Evolutionary conservation across 2,329 filamentous ascomycete species (phyloP).

Genomic region (Capronia epimyces): DNA sequence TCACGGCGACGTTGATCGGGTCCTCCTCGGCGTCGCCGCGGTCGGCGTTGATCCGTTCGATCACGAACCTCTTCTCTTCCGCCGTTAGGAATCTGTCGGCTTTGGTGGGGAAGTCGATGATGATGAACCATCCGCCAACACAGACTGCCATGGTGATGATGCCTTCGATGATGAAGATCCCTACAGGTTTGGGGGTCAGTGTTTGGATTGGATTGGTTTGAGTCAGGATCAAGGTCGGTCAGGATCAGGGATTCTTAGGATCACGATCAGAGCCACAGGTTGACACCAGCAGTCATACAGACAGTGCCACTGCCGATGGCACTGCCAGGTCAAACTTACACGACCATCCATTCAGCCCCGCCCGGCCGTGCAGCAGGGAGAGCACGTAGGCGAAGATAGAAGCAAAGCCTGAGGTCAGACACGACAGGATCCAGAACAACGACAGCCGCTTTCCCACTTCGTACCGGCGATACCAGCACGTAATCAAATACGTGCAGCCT

Average conservation of each 20-base stretch:
- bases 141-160: constrained; percentile 25
- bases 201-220: too few species aligned
- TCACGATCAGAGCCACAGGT: too few species aligned
- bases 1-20: constrained; percentile 30
- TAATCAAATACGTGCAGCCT: constrained; percentile 36
- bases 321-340: constrained; percentile 28
- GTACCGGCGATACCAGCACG: constrained; percentile 37
- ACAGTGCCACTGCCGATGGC: neutral
- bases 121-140: constrained; percentile 31
- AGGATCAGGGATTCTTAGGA: too few species aligned
- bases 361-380: constrained; percentile 29
- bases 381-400: constrained; percentile 39
- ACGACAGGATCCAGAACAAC: constrained; percentile 28
- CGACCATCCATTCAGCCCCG: constrained; percentile 36
- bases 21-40: constrained; percentile 52
- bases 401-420: constrained; percentile 30
- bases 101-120: constrained; percentile 37
- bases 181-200: too few species aligned
- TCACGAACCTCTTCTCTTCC: constrained; percentile 10
- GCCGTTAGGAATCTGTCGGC: constrained; percentile 31
- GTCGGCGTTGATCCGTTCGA: constrained; percentile 49
- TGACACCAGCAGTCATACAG: constrained; percentile 5
- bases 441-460: constrained; percentile 34
- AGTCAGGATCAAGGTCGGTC: too few species aligned
- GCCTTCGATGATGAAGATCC: constrained; percentile 22